Percentiles rank a stretch among this genome's conserved stretches.
Evolutionary conservation across 495 filamentous ascomycete species (phyloP).

Genomic region (Aspergillus heteromorphus): DNA sequence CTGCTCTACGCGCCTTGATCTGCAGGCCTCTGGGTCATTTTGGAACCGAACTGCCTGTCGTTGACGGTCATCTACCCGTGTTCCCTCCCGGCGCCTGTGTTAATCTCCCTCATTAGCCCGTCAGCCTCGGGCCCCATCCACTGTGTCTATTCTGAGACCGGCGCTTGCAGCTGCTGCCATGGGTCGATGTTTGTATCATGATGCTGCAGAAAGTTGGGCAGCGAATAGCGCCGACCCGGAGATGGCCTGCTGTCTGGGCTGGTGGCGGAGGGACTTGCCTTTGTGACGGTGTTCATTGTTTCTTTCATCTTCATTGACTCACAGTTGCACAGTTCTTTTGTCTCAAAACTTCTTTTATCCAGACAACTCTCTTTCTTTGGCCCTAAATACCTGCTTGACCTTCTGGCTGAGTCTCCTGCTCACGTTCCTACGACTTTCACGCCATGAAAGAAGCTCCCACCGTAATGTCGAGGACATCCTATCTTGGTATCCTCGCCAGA

Average conservation of each 20-base stretch:
- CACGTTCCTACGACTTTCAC: neutral
- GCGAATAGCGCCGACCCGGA: slow-evolving; percentile 7
- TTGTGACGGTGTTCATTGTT: neutral
- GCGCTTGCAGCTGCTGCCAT: slow-evolving; percentile 23
- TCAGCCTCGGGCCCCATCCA: slow-evolving; percentile 18
- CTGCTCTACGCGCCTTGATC: neutral
- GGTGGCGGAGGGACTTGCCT: neutral
- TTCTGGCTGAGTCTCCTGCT: neutral
- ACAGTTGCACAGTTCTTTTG: neutral
- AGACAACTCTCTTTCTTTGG: neutral
- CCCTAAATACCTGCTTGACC: neutral
- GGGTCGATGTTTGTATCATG: slow-evolving; percentile 9
- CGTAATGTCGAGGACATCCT: neutral
- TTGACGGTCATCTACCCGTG: neutral
- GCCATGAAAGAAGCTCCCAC: neutral
- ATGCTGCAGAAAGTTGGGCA: slow-evolving; percentile 9
- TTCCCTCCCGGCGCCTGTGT: slow-evolving; percentile 2
- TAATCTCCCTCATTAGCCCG: slow-evolving; percentile 15
- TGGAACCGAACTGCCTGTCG: neutral
- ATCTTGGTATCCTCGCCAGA: neutral
- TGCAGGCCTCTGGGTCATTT: neutral
- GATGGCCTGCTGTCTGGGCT: neutral
- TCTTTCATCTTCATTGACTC: neutral
- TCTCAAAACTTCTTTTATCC: neutral
- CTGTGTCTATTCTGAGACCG: slow-evolving; percentile 24